A percentile compares a stretch with the other conserved stretches of the same genome.
phyloP scores from a whole-genome alignment of 208 protist species.

The Trypanosoma avium region DNA sequence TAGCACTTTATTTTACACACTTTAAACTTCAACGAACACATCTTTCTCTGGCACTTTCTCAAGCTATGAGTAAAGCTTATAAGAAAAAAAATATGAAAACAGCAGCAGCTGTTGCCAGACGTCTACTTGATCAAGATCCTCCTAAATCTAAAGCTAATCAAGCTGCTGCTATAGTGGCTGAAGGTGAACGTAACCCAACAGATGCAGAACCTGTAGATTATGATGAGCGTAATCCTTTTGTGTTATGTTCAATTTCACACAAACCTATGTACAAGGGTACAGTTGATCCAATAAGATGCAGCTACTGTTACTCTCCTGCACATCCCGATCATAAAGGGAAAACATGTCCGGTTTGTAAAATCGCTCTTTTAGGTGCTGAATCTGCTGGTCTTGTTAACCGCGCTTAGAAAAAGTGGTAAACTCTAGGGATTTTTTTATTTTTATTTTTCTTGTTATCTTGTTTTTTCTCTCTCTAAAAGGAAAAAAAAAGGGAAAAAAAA shows the following conservation, averaged over 20 bases:
- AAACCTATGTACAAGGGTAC: constrained; percentile 84
- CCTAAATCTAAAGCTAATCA: constrained; percentile 81
- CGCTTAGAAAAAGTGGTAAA: constrained; percentile 14
- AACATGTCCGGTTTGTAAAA: constrained; percentile 76
- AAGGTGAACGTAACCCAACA: constrained; percentile 80
- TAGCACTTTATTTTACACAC: constrained; percentile 98
- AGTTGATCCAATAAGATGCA: constrained; percentile 76
- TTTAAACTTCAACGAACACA: constrained; percentile 94
- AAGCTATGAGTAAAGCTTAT: constrained; percentile 93
- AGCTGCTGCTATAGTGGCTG: constrained; percentile 89
- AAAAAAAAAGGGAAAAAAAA: constrained; percentile 4
- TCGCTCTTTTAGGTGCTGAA: constrained; percentile 68
- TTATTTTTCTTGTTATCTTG: constrained; percentile 13
- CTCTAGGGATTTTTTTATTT: neutral
- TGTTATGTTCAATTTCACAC: constrained; percentile 80
- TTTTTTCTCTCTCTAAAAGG: constrained; percentile 6
- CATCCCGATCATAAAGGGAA: constrained; percentile 61
- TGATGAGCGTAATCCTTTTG: constrained; percentile 97
- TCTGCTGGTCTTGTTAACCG: constrained; percentile 55
- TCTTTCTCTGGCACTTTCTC: constrained; percentile 87
- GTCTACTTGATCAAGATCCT: constrained; percentile 94
- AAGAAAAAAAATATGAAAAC: constrained; percentile 92
- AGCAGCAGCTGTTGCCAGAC: constrained; percentile 89
- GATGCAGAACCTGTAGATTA: constrained; percentile 91
- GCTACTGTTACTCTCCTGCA: constrained; percentile 91